A percentile compares a stretch with the other conserved stretches of the same genome.
These are phyloP conservation scores for Trametes polyzona DNA, from an alignment of 1,284 basidiomycete genomes.

Conservation along the genomic window DNA sequence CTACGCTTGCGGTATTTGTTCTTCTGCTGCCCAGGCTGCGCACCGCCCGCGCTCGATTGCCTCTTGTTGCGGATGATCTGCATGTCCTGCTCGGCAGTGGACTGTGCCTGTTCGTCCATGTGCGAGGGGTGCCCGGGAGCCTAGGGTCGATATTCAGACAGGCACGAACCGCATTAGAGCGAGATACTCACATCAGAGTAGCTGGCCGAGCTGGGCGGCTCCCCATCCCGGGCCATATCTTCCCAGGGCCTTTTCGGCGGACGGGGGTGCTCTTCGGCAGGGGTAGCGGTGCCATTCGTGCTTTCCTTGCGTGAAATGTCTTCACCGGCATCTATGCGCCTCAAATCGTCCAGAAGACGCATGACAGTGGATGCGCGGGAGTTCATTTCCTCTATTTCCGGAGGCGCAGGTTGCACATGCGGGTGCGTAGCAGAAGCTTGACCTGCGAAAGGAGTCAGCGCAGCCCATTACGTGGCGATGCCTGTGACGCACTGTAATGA, in stretches of 20 bases:
- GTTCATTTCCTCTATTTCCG: conserved; percentile 70
- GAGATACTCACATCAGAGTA: conserved; percentile 34
- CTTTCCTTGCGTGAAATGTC: conserved; percentile 37
- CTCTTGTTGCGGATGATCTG: conserved; percentile 78
- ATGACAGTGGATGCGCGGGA: conserved; percentile 64
- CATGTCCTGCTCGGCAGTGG: conserved; percentile 79
- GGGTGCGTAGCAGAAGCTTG: conserved; percentile 49
- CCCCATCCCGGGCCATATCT: conserved; percentile 54
- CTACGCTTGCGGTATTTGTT: conserved; percentile 82
- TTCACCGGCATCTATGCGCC: conserved; percentile 40
- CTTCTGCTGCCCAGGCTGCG: conserved; percentile 52
- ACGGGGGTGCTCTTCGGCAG: conserved; percentile 43
- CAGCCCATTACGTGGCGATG: background rate
- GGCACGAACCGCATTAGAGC: conserved; percentile 5
- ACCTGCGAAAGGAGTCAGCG: conserved; percentile 38
- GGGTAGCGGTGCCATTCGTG: conserved; percentile 20
- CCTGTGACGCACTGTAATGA: conserved; percentile 55
- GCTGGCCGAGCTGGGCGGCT: conserved; percentile 20
- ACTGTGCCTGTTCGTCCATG: conserved; percentile 39
- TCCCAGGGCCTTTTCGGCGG: conserved; percentile 80
- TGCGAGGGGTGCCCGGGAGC: conserved; percentile 16
- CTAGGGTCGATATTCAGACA: conserved; percentile 18
- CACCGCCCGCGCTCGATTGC: conserved; percentile 54
- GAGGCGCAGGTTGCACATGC: conserved; percentile 51
- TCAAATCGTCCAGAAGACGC: conserved; percentile 64